phyloP scores from a whole-genome alignment of 768 basidiomycete genomes.

The Boletus bicolor region DNA sequence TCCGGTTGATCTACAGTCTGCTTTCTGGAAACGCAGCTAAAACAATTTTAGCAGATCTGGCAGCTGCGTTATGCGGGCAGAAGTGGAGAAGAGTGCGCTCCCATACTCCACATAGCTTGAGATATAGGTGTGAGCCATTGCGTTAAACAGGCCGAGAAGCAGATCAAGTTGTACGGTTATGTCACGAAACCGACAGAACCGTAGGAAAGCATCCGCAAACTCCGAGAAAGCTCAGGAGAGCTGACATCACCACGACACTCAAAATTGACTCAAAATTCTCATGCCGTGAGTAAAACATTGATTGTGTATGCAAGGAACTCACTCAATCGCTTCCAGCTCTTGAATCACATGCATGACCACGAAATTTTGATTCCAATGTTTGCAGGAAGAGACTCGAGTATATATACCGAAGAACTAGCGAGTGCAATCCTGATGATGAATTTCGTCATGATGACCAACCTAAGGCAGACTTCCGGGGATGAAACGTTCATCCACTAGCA shows the following conservation, averaged over 20 bases:
- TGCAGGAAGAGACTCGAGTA: neutral
- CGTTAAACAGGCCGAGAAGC: slow-evolving; percentile 5
- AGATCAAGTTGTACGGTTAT: neutral
- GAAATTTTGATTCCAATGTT: neutral
- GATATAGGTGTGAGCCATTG: slow-evolving; percentile 18
- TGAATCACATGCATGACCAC: neutral
- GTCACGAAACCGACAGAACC: slow-evolving; percentile 12
- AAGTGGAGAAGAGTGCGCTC: slow-evolving; percentile 3
- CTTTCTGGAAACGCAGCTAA: neutral
- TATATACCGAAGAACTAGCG: neutral
- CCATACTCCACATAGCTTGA: neutral
- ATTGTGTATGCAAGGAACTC: neutral
- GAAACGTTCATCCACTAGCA: neutral
- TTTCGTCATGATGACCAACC: neutral
- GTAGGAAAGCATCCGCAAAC: slow-evolving; percentile 5
- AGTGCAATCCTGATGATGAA: neutral
- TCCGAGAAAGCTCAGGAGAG: neutral
- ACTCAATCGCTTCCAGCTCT: neutral
- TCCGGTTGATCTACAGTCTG: neutral
- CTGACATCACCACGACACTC: neutral
- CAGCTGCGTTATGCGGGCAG: neutral
- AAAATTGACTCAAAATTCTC: neutral
- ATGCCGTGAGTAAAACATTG: no score
- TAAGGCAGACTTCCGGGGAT: neutral
- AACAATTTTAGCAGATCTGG: neutral